These are phyloP conservation scores for Stephanodiscus triporus DNA, from an alignment of 108 stramenopile species.

Conservation along the genomic window DNA sequence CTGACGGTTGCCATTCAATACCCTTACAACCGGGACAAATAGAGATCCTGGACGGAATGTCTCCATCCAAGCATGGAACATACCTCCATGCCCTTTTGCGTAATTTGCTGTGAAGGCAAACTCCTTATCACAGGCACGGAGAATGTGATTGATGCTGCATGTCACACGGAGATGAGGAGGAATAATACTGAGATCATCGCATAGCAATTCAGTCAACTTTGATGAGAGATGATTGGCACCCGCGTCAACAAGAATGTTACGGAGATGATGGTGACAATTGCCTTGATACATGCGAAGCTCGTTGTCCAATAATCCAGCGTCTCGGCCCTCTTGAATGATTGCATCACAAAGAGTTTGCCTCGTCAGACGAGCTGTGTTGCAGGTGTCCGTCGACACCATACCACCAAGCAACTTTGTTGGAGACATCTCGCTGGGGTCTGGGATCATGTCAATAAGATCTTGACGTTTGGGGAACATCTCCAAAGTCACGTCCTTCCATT, in stretches of 20 bases:
- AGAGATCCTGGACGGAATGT: constrained; percentile 6
- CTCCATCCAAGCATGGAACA: not conserved
- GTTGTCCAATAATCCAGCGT: not conserved
- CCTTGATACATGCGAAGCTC: not conserved
- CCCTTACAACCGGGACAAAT: not conserved
- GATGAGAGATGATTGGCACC: too few species aligned
- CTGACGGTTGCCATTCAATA: constrained; percentile 14
- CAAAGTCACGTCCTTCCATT: not conserved
- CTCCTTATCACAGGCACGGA: constrained; percentile 18
- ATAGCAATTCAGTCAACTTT: constrained; percentile 5
- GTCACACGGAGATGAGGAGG: not conserved
- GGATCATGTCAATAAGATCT: not conserved
- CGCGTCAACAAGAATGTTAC: too few species aligned
- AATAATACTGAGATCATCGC: constrained; percentile 3
- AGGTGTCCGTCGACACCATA: not conserved
- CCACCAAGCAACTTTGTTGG: not conserved
- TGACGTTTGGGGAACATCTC: not conserved
- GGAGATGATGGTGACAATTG: too few species aligned
- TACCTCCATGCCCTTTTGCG: not conserved
- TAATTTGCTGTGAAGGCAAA: not conserved
- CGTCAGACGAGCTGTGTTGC: not conserved
- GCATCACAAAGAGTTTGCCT: not conserved
- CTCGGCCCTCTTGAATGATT: not conserved
- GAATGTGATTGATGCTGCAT: not conserved
- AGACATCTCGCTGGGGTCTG: not conserved